A percentile compares a stretch with the other conserved stretches of the same genome.
phyloP scores from a whole-genome alignment of 2,329 filamentous ascomycete species.

The Amylocarpus encephaloides region DNA sequence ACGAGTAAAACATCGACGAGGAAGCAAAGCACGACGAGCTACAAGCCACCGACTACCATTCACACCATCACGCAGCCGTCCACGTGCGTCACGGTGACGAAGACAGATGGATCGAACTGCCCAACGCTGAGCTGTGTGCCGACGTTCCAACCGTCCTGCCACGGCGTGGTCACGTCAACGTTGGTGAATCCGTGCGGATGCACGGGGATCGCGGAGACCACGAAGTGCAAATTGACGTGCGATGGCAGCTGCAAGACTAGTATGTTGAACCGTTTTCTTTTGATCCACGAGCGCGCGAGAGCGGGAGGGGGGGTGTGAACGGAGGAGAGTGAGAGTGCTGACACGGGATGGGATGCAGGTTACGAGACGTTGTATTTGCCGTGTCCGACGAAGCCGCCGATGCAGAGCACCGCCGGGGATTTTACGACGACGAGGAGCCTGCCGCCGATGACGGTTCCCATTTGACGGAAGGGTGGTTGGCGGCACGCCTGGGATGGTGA shows the following conservation, averaged over 20 bases:
- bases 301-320: neutral
- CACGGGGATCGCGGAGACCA: constrained; percentile 7
- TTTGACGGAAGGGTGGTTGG: neutral
- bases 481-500: no score
- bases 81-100: constrained; percentile 12
- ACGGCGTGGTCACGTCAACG: neutral
- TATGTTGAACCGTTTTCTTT: neutral
- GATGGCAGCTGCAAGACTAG: constrained; percentile 14
- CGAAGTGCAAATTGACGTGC: constrained; percentile 16
- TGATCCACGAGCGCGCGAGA: neutral
- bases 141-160: neutral
- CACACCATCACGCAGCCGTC: neutral
- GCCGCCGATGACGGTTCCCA: neutral
- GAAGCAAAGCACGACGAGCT: neutral
- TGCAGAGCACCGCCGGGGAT: neutral
- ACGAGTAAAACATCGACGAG: neutral
- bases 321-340: neutral
- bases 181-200: constrained; percentile 15
- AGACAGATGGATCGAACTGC: constrained; percentile 12
- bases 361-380: constrained; percentile 14
- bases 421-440: neutral
- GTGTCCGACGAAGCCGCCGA: constrained; percentile 9
- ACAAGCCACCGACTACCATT: neutral
- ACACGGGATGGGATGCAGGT: neutral
- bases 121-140: constrained; percentile 1